Conservation (phyloP, 1,284 basidiomycete genomes). For the Ceratobasidium sp. region DNA sequence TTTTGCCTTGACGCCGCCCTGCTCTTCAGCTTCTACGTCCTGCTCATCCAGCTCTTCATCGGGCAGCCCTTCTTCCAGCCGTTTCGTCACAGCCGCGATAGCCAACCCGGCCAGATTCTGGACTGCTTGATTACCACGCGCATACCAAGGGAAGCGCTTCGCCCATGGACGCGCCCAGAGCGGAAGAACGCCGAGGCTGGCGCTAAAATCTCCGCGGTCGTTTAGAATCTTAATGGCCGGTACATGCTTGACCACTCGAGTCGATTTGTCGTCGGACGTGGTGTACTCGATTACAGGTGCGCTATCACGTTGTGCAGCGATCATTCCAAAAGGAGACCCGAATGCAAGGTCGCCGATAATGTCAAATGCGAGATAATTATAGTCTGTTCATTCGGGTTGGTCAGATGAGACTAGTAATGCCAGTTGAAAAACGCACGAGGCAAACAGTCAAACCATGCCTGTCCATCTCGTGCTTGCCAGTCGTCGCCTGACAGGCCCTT, state of each 20-base stretch:
- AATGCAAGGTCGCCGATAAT: constrained; percentile 87
- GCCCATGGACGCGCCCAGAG: constrained; percentile 72
- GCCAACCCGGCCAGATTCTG: constrained; percentile 76
- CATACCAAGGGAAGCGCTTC: constrained; percentile 77
- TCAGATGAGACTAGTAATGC: constrained; percentile 9
- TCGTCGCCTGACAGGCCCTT: constrained; percentile 59
- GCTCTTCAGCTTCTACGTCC: constrained; percentile 78
- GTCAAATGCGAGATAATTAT: constrained; percentile 87
- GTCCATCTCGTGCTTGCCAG: constrained; percentile 65
- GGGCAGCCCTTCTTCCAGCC: constrained; percentile 59
- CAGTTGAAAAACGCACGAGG: constrained; percentile 59
- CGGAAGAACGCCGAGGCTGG: constrained; percentile 83
- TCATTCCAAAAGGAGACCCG: constrained; percentile 89
- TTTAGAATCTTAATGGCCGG: constrained; percentile 89
- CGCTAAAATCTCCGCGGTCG: constrained; percentile 86
- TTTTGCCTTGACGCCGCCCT: constrained; percentile 83
- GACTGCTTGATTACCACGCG: constrained; percentile 71
- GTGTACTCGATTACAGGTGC: constrained; percentile 62
- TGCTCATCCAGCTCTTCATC: constrained; percentile 75
- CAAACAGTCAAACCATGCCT: constrained; percentile 75
- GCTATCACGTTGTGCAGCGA: constrained; percentile 74
- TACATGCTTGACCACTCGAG: constrained; percentile 62
- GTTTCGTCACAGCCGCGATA: constrained; percentile 78
- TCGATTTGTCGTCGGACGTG: constrained; percentile 19
- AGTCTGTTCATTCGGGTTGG: constrained; percentile 50